A percentile compares a stretch with the other conserved stretches of the same genome.
Evolutionary conservation across 306 rosid genomes (phyloP).

Genomic region (Rosa rugosa): DNA sequence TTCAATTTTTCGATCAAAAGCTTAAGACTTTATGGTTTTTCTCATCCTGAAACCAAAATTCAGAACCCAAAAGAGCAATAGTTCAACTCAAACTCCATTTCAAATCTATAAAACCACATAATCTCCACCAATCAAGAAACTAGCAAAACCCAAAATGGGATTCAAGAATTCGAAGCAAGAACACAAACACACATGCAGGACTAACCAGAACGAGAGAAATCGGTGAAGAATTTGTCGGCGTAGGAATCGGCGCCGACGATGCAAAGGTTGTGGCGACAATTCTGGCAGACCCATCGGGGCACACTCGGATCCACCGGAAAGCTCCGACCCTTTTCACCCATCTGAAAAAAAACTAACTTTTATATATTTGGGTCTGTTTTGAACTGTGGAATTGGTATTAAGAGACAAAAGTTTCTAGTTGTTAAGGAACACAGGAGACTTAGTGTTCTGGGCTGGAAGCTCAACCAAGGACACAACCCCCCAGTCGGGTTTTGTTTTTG

Average conservation of each 20-base stretch:
- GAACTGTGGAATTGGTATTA: background rate
- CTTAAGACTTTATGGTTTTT: background rate
- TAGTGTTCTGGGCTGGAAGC: conserved; percentile 7
- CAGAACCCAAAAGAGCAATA: background rate
- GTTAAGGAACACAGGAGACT: background rate
- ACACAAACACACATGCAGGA: background rate
- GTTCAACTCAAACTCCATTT: background rate
- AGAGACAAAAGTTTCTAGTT: conserved; percentile 2
- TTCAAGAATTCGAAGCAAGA: background rate
- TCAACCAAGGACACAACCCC: background rate
- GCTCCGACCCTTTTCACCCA: conserved; percentile 65
- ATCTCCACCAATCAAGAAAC: background rate
- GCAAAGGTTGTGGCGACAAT: conserved; percentile 78
- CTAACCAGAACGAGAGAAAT: conserved; percentile 81
- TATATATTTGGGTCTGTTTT: background rate
- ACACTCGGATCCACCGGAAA: conserved; percentile 74
- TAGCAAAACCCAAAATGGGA: background rate
- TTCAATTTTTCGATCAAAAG: background rate
- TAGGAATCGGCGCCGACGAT: conserved; percentile 86
- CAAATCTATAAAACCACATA: background rate
- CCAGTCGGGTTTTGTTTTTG: background rate
- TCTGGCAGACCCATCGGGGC: conserved; percentile 89
- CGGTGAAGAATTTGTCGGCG: conserved; percentile 76
- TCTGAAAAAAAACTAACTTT: background rate
- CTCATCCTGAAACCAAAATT: background rate